Conservation (phyloP, 805 yeast genomes). For the Ogataea populi-albae region DNA sequence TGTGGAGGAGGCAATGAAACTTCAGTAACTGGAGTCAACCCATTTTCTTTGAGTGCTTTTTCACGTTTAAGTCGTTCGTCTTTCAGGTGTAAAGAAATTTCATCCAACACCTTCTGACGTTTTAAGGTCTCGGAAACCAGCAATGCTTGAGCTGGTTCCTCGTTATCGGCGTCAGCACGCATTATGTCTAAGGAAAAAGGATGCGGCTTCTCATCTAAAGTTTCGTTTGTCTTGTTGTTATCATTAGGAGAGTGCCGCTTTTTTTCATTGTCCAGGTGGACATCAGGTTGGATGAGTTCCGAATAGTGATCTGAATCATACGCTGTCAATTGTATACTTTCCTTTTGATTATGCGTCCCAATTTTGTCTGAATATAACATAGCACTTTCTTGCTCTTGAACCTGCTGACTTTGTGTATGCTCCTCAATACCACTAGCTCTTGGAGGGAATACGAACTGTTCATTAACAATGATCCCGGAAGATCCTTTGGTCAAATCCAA, state of each 20-base stretch:
- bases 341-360: no score
- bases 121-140: neutral
- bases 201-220: no score
- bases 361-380: no score
- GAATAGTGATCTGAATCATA: neutral
- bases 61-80: conserved; percentile 16
- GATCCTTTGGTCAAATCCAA: conserved; percentile 11
- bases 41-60: conserved; percentile 14
- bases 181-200: no score
- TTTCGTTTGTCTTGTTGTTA: neutral
- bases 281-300: neutral
- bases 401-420: neutral
- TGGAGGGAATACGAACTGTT: conserved; percentile 29
- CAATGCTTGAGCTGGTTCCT: neutral
- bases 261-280: neutral
- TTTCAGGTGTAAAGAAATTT: conserved; percentile 1
- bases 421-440: neutral
- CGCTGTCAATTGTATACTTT: neutral
- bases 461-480: conserved; percentile 29
- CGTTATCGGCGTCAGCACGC: neutral
- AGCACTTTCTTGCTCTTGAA: neutral
- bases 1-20: conserved; percentile 8
- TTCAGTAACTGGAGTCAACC: conserved; percentile 23
- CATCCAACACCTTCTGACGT: conserved; percentile 3
- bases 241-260: neutral